Evolutionary conservation across 805 yeast species (phyloP).

Genomic region (Metschnikowia corniflorae): DNA sequence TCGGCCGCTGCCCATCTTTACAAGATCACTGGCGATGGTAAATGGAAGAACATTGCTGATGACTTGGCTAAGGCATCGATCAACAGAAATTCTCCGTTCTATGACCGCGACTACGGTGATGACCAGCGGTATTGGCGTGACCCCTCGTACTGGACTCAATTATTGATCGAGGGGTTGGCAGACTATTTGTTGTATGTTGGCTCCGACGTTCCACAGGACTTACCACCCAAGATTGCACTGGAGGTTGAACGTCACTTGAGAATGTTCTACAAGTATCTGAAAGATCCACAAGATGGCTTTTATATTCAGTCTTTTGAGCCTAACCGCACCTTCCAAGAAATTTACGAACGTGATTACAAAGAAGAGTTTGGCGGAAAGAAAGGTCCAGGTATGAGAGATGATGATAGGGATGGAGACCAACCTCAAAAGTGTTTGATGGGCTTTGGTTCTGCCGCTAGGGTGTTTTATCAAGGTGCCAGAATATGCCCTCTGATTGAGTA

Average conservation of each 20-base stretch:
- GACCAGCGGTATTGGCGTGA: constrained; percentile 63
- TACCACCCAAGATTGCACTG: constrained; percentile 33
- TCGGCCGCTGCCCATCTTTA: constrained; percentile 75
- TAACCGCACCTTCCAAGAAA: constrained; percentile 47
- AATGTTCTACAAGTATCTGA: constrained; percentile 54
- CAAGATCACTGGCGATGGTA: constrained; percentile 84
- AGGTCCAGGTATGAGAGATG: constrained; percentile 45
- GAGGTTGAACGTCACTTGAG: constrained; percentile 54
- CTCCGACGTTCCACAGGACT: constrained; percentile 33
- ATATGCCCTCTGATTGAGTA: constrained; percentile 22
- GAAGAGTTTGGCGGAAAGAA: constrained; percentile 55
- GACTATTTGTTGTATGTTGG: constrained; percentile 56
- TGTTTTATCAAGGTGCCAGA: constrained; percentile 66
- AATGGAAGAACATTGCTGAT: constrained; percentile 66
- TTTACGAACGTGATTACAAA: constrained; percentile 45
- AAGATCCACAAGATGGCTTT: constrained; percentile 55
- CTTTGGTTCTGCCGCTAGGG: constrained; percentile 63
- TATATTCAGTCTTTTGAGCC: constrained; percentile 61
- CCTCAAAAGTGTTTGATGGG: constrained; percentile 58
- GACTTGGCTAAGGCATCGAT: constrained; percentile 58
- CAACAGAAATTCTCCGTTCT: constrained; percentile 52
- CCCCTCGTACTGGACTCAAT: constrained; percentile 58
- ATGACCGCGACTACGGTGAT: constrained; percentile 59
- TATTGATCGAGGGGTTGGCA: constrained; percentile 64
- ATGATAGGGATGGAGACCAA: constrained; percentile 44